These are phyloP conservation scores for Aphelidium insulamus DNA, from an alignment of 371 early-diverging fungal species.

Conservation along the genomic window DNA sequence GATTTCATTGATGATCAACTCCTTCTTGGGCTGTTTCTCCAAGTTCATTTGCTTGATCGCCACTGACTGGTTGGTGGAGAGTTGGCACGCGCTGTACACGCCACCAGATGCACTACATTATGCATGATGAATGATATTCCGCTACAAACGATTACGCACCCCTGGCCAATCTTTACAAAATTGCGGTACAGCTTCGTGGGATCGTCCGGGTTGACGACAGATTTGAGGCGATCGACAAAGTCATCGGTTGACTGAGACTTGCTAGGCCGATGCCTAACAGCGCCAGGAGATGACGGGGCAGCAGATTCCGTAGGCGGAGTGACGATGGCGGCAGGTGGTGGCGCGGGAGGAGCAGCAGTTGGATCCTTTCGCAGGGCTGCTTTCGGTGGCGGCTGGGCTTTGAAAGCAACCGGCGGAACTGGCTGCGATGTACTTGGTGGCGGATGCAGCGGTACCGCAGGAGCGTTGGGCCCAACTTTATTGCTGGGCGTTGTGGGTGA, in stretches of 20 bases:
- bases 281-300: constrained; percentile 1
- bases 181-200: constrained; percentile 48
- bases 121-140: too few relatives aligned
- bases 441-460: not conserved
- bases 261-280: not conserved
- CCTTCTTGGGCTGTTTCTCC: constrained; percentile 71
- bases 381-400: constrained; percentile 5
- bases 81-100: constrained; percentile 62
- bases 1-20: constrained; percentile 86
- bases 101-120: constrained; percentile 84
- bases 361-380: constrained; percentile 1
- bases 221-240: constrained; percentile 56
- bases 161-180: constrained; percentile 84
- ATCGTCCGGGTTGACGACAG: constrained; percentile 75
- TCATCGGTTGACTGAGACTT: constrained; percentile 26
- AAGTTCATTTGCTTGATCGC: constrained; percentile 97
- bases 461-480: not conserved
- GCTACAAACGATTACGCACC: too few relatives aligned
- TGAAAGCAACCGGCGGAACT: constrained; percentile 1
- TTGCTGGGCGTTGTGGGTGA: not conserved
- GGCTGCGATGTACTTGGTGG: constrained; percentile 3
- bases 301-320: too few relatives aligned
- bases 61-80: constrained; percentile 42
- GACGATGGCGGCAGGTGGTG: too few relatives aligned
- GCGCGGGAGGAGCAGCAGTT: not conserved